Percentiles rank a stretch among this genome's conserved stretches.
These are phyloP conservation scores for Stellera chamaejasme DNA, from an alignment of 345 rosid genomes.

Conservation along the genomic window DNA sequence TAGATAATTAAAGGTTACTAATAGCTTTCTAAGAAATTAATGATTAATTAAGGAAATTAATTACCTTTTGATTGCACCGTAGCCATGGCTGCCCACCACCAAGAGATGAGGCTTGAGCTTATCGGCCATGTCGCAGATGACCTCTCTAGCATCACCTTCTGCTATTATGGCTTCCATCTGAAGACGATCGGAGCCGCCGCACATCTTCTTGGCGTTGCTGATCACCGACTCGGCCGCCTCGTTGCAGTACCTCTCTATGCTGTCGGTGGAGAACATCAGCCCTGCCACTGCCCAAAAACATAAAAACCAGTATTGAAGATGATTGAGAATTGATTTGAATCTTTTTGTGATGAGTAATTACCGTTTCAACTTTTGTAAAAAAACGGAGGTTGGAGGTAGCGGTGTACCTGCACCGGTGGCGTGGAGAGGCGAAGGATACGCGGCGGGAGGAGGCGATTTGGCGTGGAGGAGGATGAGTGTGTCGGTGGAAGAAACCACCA, in stretches of 20 bases:
- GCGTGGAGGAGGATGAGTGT: slow-evolving; percentile 45
- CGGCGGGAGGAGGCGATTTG: slow-evolving; percentile 23
- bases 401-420: slow-evolving; percentile 33
- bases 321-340: no score
- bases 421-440: slow-evolving; percentile 30
- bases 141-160: slow-evolving; percentile 53
- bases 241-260: slow-evolving; percentile 36
- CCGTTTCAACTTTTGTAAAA: no score
- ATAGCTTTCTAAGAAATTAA: no score
- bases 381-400: no score
- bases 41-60: background rate
- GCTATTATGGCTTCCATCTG: slow-evolving; percentile 38
- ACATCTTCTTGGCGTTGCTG: slow-evolving; percentile 40
- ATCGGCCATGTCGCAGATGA: slow-evolving; percentile 45
- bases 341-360: no score
- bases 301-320: background rate
- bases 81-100: slow-evolving; percentile 63
- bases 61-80: slow-evolving; percentile 52
- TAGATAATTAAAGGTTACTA: no score
- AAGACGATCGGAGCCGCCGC: slow-evolving; percentile 31
- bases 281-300: slow-evolving; percentile 21
- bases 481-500: slow-evolving; percentile 27
- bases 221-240: slow-evolving; percentile 36
- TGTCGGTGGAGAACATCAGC: slow-evolving; percentile 49
- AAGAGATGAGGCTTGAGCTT: slow-evolving; percentile 35